These are phyloP conservation scores for Neurospora sp. DNA, from an alignment of 495 filamentous ascomycete species.

Conservation along the genomic window DNA sequence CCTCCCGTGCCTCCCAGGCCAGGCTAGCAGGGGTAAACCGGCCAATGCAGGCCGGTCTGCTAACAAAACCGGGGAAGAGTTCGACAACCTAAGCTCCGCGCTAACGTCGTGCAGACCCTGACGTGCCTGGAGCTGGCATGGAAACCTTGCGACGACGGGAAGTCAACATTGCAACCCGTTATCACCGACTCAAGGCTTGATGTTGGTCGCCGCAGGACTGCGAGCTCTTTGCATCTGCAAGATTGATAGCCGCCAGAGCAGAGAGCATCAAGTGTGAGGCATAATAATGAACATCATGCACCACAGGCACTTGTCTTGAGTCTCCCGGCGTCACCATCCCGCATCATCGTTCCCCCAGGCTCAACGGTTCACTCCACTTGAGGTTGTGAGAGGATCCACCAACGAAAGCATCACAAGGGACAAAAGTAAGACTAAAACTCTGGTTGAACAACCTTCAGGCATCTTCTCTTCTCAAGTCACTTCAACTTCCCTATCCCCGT, in stretches of 20 bases:
- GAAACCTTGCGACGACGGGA: background rate
- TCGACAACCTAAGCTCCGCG: background rate
- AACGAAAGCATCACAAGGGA: background rate
- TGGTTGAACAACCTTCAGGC: background rate
- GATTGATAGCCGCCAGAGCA: background rate
- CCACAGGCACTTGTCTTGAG: background rate
- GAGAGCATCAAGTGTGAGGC: background rate
- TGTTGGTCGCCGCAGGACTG: background rate
- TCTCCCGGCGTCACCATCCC: background rate
- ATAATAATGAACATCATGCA: background rate
- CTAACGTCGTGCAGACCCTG: background rate
- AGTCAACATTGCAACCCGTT: background rate
- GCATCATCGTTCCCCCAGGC: background rate
- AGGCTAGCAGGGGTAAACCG: background rate
- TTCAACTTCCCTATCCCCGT: constrained; percentile 19
- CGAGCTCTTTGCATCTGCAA: background rate
- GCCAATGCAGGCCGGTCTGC: background rate
- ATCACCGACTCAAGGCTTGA: background rate
- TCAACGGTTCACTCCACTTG: background rate
- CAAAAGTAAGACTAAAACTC: background rate
- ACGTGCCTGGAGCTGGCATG: background rate
- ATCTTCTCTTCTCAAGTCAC: background rate
- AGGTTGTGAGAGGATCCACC: background rate
- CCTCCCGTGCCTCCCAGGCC: background rate
- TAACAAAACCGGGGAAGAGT: background rate